Percentiles rank a stretch among this genome's conserved stretches.
Evolutionary conservation across 2,329 filamentous ascomycete species (phyloP).

Genomic region (Fusarium pilosicola): DNA sequence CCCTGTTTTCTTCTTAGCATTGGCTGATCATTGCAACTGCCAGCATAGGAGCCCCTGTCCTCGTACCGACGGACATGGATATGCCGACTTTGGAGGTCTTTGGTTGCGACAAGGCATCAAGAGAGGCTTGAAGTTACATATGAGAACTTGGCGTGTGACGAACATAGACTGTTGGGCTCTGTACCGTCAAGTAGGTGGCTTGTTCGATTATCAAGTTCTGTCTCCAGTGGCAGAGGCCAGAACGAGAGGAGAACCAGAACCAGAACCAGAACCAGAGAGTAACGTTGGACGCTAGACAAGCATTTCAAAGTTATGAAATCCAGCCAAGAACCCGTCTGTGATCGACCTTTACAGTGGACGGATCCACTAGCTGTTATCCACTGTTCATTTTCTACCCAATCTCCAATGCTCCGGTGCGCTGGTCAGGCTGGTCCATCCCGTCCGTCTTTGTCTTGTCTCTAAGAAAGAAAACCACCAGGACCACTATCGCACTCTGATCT

Average conservation of each 20-base stretch:
- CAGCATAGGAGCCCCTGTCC: neutral
- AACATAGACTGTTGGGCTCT: too few species aligned
- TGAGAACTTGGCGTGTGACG: neutral
- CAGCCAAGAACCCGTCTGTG: constrained; percentile 9
- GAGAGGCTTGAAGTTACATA: neutral
- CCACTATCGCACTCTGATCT: constrained; percentile 13
- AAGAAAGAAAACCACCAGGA: constrained; percentile 12
- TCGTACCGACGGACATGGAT: neutral
- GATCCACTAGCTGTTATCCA: neutral
- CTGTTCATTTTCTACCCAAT: neutral
- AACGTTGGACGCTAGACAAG: neutral
- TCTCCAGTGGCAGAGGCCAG: neutral
- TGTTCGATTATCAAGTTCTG: neutral
- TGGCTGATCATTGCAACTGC: neutral
- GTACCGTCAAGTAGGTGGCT: neutral
- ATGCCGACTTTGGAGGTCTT: neutral
- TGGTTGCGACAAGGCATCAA: neutral
- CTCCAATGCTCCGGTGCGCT: constrained; percentile 13
- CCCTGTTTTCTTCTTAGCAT: constrained; percentile 8
- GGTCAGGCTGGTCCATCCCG: constrained; percentile 21
- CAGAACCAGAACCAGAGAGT: neutral
- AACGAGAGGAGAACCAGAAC: neutral
- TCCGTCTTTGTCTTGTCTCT: constrained; percentile 17
- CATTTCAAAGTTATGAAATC: constrained; percentile 15
- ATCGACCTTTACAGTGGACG: constrained; percentile 9